Evolutionary conservation across 75 land plant species (phyloP).

Genomic region (Ceratopteris richardii): DNA sequence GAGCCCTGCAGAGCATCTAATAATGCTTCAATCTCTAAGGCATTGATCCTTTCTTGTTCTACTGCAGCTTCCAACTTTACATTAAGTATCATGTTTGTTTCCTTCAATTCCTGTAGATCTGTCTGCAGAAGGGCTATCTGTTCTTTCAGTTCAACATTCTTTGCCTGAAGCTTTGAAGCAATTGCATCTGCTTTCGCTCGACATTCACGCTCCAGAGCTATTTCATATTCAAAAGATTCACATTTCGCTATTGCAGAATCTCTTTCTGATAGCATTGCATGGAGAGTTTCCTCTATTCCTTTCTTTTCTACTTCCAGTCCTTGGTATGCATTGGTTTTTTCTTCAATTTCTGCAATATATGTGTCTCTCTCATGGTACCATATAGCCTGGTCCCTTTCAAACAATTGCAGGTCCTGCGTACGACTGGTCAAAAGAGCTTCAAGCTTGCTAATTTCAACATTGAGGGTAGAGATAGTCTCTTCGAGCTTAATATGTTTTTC

Average conservation of each 20-base stretch:
- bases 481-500: no score
- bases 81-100: neutral
- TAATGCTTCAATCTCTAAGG: neutral
- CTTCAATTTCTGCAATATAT: constrained; percentile 6
- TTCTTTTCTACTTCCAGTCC: neutral
- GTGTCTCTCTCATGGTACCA: neutral
- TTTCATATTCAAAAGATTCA: neutral
- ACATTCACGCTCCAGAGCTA: neutral
- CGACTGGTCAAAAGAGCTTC: no score
- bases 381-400: neutral
- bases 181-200: neutral
- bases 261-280: neutral
- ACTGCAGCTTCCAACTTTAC: constrained; percentile 1
- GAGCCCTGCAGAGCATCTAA: neutral
- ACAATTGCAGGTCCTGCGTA: neutral
- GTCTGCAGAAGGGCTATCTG: neutral
- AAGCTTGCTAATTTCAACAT: no score
- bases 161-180: neutral
- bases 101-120: neutral
- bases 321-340: neutral
- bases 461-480: no score
- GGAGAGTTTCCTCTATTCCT: constrained; percentile 16
- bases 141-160: neutral
- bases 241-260: neutral
- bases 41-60: neutral